These are phyloP conservation scores for Termitomyces sp. DNA, from an alignment of 1,284 basidiomycete genomes.

Conservation along the genomic window DNA sequence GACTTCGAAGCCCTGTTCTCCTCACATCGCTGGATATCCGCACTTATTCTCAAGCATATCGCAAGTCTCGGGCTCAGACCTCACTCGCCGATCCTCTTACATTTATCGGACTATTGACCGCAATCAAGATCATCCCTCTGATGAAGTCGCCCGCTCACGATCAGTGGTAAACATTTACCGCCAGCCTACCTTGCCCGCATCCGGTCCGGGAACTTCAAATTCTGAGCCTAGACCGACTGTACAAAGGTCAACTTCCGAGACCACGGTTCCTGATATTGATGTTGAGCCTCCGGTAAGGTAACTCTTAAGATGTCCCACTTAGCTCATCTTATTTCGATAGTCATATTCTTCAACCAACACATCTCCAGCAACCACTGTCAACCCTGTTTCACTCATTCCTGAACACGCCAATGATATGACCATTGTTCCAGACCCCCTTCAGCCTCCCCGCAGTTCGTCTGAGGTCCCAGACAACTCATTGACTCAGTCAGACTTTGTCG, in stretches of 20 bases:
- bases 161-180: slow-evolving; percentile 1
- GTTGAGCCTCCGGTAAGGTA: slow-evolving; percentile 12
- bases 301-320: not conserved
- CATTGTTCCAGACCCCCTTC: slow-evolving; percentile 9
- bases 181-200: not conserved
- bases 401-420: slow-evolving; percentile 19
- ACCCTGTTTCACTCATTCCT: slow-evolving; percentile 27
- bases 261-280: slow-evolving; percentile 23
- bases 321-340: slow-evolving; percentile 11
- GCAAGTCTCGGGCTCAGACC: not conserved
- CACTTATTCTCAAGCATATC: not conserved
- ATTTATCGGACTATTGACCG: not conserved
- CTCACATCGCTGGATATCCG: not conserved
- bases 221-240: slow-evolving; percentile 1
- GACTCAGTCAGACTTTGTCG: slow-evolving; percentile 13
- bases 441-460: not conserved
- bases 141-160: not conserved
- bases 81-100: not conserved
- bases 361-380: slow-evolving; percentile 19
- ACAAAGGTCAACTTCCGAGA: slow-evolving; percentile 13
- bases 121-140: not conserved
- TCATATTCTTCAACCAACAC: slow-evolving; percentile 20
- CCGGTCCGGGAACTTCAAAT: not conserved
- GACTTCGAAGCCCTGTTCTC: not conserved
- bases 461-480: not conserved